Evolutionary conservation across 2,329 filamentous ascomycete species (phyloP).

Genomic region (Zasmidium cellare): DNA sequence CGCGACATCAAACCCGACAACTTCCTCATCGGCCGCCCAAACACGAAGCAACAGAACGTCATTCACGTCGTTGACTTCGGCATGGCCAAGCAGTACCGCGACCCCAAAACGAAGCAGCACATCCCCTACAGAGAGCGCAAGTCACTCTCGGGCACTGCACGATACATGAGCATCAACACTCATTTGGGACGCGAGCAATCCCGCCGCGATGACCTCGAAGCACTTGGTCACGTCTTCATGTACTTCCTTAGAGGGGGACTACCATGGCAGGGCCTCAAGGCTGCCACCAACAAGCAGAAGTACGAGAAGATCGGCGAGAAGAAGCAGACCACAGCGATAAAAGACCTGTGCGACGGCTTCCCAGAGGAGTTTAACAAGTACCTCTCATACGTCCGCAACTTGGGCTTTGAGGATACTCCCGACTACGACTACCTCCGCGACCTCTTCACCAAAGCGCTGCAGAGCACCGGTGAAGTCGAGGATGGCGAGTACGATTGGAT

Average conservation of each 20-base stretch:
- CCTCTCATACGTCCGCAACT: conserved; percentile 92
- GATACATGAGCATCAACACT: conserved; percentile 99
- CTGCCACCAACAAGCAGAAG: conserved; percentile 60
- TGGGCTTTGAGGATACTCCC: conserved; percentile 96
- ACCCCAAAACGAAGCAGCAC: conserved; percentile 98
- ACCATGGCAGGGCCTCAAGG: conserved; percentile 63
- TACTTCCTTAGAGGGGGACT: conserved; percentile 67
- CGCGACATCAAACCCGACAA: conserved; percentile 99
- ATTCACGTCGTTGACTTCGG: conserved; percentile 99
- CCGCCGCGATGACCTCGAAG: conserved; percentile 91
- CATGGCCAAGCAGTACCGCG: conserved; percentile 99
- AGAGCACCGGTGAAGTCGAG: conserved; percentile 90
- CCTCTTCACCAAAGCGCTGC: conserved; percentile 92
- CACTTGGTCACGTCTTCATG: conserved; percentile 70
- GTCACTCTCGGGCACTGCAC: conserved; percentile 90
- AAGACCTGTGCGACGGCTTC: conserved; percentile 94
- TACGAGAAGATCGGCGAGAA: conserved; percentile 99
- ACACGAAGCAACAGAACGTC: conserved; percentile 92
- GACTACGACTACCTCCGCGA: conserved; percentile 98
- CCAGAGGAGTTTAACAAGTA: conserved; percentile 99
- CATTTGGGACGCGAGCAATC: conserved; percentile 96
- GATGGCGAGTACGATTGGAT: conserved; percentile 99
- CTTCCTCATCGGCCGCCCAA: conserved; percentile 91
- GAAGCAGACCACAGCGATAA: conserved; percentile 97
- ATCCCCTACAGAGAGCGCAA: conserved; percentile 97